These are phyloP conservation scores for Debaryomycetaceae sp. DNA, from an alignment of 1,139 yeast species.

Conservation along the genomic window DNA sequence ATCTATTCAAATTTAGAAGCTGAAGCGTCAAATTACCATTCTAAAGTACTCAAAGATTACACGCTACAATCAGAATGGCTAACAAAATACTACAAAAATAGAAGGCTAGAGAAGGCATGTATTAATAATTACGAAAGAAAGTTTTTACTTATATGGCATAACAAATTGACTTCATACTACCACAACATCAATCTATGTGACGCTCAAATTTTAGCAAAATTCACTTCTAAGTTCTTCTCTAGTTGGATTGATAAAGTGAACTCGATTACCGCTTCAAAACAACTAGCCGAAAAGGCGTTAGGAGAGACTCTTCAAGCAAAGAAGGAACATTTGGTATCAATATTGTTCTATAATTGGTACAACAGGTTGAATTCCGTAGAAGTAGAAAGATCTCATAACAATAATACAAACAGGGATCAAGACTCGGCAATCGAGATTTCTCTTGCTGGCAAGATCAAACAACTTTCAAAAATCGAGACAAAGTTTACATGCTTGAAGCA, in stretches of 20 bases:
- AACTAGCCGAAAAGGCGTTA: not conserved
- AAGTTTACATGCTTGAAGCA: constrained; percentile 10
- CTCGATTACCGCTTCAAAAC: not conserved
- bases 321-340: not conserved
- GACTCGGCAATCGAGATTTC: not conserved
- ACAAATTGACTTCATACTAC: not conserved
- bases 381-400: not conserved
- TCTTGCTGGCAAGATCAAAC: constrained; percentile 11
- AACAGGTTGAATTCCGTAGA: not conserved
- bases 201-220: too few relatives aligned
- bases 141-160: constrained; percentile 1
- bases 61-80: constrained; percentile 2
- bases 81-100: not conserved
- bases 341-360: not conserved
- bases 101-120: not conserved
- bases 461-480: constrained; percentile 7
- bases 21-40: constrained; percentile 9
- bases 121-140: not conserved
- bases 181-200: not conserved
- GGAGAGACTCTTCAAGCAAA: not conserved
- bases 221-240: not conserved
- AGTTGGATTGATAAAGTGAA: not conserved
- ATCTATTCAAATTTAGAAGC: constrained; percentile 9
- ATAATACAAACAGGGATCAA: not conserved
- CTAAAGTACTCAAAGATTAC: constrained; percentile 1